Conservation (phyloP, 305 asterid genomes). For the Solanum hybrid region DNA sequence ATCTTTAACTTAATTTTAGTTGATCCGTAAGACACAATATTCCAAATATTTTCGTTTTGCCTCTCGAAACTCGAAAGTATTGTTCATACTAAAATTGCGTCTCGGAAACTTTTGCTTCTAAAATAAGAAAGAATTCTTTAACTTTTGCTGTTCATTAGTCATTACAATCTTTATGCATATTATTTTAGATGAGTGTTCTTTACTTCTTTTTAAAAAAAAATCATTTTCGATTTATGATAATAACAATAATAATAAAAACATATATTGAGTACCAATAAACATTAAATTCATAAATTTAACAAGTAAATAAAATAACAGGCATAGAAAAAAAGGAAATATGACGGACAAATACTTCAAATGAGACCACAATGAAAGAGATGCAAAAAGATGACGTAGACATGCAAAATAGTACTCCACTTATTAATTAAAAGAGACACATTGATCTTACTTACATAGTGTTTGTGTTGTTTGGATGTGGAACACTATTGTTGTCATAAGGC, state of each 20-base stretch:
- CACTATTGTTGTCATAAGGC: no score
- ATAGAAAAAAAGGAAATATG: not conserved
- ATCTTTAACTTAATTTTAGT: no score
- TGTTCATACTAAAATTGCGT: not conserved
- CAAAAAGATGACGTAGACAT: not conserved
- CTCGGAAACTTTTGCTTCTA: not conserved
- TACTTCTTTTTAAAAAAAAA: not conserved
- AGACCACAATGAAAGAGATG: not conserved
- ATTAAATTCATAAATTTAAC: not conserved
- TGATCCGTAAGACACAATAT: no score
- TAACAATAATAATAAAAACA: not conserved
- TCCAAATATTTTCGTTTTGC: not conserved
- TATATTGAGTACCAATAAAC: not conserved
- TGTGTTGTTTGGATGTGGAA: not conserved
- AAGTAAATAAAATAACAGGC: not conserved
- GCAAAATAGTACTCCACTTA: not conserved
- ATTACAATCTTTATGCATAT: not conserved
- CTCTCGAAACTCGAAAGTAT: not conserved
- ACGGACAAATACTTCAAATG: not conserved
- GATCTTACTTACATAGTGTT: not conserved
- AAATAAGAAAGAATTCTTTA: not conserved
- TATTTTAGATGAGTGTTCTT: not conserved
- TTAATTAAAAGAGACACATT: not conserved
- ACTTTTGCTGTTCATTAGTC: not conserved
- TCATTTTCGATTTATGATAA: not conserved